These are phyloP conservation scores for Tolypocladium ophioglossoides DNA, from an alignment of 2,329 filamentous ascomycete species.

Conservation along the genomic window DNA sequence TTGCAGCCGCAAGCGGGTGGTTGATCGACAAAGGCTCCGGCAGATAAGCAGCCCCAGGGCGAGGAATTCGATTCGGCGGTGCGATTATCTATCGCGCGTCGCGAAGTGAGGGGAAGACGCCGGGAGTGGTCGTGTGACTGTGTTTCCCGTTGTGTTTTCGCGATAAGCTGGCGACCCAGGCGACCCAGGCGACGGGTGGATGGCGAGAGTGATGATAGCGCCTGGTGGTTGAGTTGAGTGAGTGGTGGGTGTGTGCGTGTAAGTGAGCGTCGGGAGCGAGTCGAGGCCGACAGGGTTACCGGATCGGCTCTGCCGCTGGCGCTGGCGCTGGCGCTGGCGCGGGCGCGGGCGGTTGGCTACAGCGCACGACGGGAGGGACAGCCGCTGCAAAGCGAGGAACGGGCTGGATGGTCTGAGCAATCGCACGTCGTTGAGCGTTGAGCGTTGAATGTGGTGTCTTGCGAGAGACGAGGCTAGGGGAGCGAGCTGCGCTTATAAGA, in stretches of 20 bases:
- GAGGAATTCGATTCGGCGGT: not conserved
- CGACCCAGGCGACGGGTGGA: not conserved
- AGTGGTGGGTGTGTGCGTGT: not conserved
- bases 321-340: not conserved
- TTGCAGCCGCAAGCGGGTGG: not conserved
- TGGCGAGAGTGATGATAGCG: not conserved
- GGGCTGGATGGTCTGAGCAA: not conserved
- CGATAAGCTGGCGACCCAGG: not conserved
- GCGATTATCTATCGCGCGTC: not conserved
- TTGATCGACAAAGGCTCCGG: not conserved
- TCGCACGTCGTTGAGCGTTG: not conserved
- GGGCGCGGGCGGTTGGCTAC: not conserved
- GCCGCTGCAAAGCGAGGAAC: not conserved
- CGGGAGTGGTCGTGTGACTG: not conserved
- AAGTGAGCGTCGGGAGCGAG: not conserved
- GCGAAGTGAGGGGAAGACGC: not conserved
- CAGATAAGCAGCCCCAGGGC: slow-evolving; percentile 1
- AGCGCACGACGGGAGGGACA: too few species aligned
- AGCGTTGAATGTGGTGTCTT: not conserved
- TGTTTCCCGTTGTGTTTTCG: not conserved
- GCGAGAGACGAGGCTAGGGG: not conserved
- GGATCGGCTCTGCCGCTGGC: not conserved
- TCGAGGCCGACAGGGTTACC: not conserved
- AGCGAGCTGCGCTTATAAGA: not conserved
- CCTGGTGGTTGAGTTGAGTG: not conserved